A percentile compares a stretch with the other conserved stretches of the same genome.
Evolutionary conservation across 257 asterid genomes (phyloP).

Genomic region (Salvia hispanica): DNA sequence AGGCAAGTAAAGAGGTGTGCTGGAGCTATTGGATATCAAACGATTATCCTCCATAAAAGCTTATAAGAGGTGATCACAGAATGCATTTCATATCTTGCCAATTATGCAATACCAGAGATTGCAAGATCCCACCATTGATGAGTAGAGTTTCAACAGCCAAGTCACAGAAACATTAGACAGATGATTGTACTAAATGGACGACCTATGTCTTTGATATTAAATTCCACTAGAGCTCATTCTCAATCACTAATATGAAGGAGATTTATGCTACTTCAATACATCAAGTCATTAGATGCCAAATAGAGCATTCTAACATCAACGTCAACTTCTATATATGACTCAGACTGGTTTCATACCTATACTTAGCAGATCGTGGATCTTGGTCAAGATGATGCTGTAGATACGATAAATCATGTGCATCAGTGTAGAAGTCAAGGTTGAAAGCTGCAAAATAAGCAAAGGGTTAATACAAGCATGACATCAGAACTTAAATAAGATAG

Average conservation of each 20-base stretch:
- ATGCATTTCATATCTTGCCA: too few relatives aligned
- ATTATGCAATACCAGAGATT: too few relatives aligned
- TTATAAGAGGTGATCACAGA: too few relatives aligned
- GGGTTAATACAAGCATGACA: conserved; percentile 16
- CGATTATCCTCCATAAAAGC: too few relatives aligned
- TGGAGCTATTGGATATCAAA: too few relatives aligned
- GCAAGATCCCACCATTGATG: not conserved
- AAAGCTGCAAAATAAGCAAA: conserved; percentile 61
- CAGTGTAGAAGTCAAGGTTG: conserved; percentile 97
- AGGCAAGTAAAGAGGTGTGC: too few relatives aligned
- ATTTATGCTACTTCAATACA: not conserved
- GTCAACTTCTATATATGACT: conserved; percentile 6
- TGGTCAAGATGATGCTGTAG: conserved; percentile 78
- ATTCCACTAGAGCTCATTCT: not conserved
- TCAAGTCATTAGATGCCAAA: conserved; percentile 2
- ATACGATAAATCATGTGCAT: conserved; percentile 82
- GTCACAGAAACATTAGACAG: not conserved
- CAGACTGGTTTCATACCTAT: conserved; percentile 50
- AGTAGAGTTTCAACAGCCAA: not conserved
- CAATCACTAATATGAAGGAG: not conserved
- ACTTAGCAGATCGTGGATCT: conserved; percentile 88
- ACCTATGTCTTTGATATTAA: not conserved
- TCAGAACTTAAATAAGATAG: conserved; percentile 20
- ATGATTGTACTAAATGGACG: not conserved
- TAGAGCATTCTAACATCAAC: not conserved